Evolutionary conservation across 75 land plant genomes (phyloP).

Genomic region (Chamaecyparis obtusa): DNA sequence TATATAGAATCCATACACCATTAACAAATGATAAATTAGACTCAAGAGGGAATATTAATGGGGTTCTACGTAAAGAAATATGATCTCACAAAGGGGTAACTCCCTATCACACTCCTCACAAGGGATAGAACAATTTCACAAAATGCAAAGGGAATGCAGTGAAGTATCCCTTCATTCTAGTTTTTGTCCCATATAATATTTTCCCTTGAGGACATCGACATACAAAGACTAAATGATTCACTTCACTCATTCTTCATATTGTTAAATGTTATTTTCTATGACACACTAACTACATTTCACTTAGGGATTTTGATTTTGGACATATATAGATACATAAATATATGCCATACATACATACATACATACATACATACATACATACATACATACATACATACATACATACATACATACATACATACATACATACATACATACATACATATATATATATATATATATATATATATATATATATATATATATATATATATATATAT

Average conservation of each 20-base stretch:
- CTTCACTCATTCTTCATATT: slow-evolving; percentile 35
- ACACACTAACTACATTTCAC: slow-evolving; percentile 27
- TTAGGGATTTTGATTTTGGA: slow-evolving; percentile 14
- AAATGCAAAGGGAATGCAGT: slow-evolving; percentile 51
- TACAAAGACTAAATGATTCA: not conserved
- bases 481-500: too few species aligned
- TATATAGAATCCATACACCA: too few species aligned
- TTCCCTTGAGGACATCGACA: slow-evolving; percentile 42
- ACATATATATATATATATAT: too few species aligned
- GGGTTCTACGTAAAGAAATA: slow-evolving; percentile 32
- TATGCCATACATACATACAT: too few species aligned
- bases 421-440: too few species aligned
- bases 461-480: too few species aligned
- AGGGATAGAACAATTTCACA: slow-evolving; percentile 29
- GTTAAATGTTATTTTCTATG: slow-evolving; percentile 28
- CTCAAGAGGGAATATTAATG: too few species aligned
- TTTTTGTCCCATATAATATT: slow-evolving; percentile 37
- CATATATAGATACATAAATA: not conserved
- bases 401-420: too few species aligned
- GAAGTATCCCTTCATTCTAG: slow-evolving; percentile 64
- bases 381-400: too few species aligned
- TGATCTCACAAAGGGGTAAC: slow-evolving; percentile 17
- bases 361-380: too few species aligned
- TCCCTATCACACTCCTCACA: slow-evolving; percentile 16
- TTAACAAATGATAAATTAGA: too few species aligned